These are phyloP conservation scores for Trichoderma harzianum DNA, from an alignment of 2,329 filamentous ascomycete species.

Conservation along the genomic window DNA sequence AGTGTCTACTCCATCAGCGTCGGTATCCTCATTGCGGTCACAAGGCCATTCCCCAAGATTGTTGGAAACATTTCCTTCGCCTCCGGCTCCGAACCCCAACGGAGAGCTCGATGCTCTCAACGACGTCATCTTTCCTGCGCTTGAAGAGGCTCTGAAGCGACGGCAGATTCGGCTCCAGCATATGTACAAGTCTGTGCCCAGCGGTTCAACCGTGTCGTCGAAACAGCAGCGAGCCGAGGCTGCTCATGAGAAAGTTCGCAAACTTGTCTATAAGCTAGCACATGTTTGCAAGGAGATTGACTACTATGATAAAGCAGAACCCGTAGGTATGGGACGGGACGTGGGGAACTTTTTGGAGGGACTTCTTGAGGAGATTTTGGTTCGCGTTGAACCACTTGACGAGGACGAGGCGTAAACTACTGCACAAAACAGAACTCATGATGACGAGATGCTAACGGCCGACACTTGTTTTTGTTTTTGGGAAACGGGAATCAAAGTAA, in stretches of 20 bases:
- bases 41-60: conserved; percentile 33
- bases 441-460: conserved; percentile 2
- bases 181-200: conserved; percentile 40
- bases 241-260: conserved; percentile 78
- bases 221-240: conserved; percentile 66
- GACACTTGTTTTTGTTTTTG: neutral
- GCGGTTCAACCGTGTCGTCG: conserved; percentile 47
- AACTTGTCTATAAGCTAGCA: conserved; percentile 77
- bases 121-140: conserved; percentile 87
- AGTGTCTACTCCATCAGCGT: neutral
- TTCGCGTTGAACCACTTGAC: conserved; percentile 83
- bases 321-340: conserved; percentile 90
- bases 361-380: conserved; percentile 87
- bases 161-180: conserved; percentile 63
- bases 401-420: conserved; percentile 52
- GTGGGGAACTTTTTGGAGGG: conserved; percentile 88
- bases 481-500: neutral
- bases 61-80: conserved; percentile 49
- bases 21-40: conserved; percentile 18
- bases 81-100: conserved; percentile 54
- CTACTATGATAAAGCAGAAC: conserved; percentile 77
- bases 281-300: conserved; percentile 88
- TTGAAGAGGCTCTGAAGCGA: conserved; percentile 85
- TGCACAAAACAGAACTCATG: neutral
- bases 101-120: conserved; percentile 81